Base-by-base conservation (phyloP, 306 rosid genomes). In the Dicorynia guianensis region DNA sequence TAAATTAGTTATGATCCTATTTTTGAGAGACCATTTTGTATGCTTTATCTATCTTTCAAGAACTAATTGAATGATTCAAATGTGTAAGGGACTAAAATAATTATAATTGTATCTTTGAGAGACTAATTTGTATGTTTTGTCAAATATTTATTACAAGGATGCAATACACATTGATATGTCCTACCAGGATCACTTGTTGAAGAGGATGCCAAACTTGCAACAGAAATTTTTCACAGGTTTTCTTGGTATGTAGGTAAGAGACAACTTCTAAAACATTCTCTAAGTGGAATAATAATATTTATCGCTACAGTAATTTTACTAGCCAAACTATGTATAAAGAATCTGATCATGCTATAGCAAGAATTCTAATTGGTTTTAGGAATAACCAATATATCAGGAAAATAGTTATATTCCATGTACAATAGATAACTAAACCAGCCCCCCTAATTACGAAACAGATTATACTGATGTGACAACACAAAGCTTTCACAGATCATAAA, bases 391-490 rank as follows among this genome's bases (percentile, higher is more conserved):
- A 25, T 25, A n/a, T n/a, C n/a, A n/a, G n/a, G 1, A 25, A 25
- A 25, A 25, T 25, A 25, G 30, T 25, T 25, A 25, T 25, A 25
- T 25, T 25, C 2, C 33, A 63, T 58, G 50, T 14, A 35, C 6
- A 71, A 20, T 42, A 36, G 64, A 53, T 42, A 63, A 63, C 66
- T 79, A 15, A 7, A 33, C 19, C 53, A 44, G 44, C 42, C 13
- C 56, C 18, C 43, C 49, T 2, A 25, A 25, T 25, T 25, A 7
- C 48, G 25, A 13, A 17, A 59, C 25, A 79, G 46, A 19, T 39
- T 62, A 52, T 70, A 72, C 17, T 36, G 11, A 77, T 34, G 20
- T 33, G 62, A 44, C 43, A 62, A 67, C 53, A 52, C n/a, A 30
- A 13, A 76, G 14, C 3, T 12, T 35, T 20, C 77, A 20, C 7